Evolutionary conservation across 2,329 filamentous ascomycete species (phyloP), one percentile per base, ranked within the genome.

Genomic region (Sclerotinia borealis): DNA sequence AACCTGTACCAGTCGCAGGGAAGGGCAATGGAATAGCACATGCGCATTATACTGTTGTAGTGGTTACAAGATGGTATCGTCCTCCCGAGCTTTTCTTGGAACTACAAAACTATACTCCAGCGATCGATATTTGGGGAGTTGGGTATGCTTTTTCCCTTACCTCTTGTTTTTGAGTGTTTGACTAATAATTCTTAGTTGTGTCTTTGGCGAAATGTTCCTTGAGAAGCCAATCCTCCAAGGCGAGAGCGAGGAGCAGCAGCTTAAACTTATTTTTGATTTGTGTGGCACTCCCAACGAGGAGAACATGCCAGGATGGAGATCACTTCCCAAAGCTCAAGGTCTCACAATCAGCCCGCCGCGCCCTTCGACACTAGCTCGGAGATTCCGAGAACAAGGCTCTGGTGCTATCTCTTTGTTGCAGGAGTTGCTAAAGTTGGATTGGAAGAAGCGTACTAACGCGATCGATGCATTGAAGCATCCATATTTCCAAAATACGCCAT

Each of bases 71-170:
- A 72, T 99, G 95, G 95, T 99, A 99, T 75, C 84, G 95, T 29
- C 95, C 95, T 39, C 95, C 95, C 0, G 95, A 99, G 81, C 81
- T 99, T 45, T 80, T 99, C 37, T 82, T 99, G 55, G 90, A 93
- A 68, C 81, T 99, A 37, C 88, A 92, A 71, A 86, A 86, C 68
- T 99, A 99, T 77, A 99, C 95, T n/a, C 92, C 93, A 17, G 93
- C 95, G 11, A 97, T 99, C 72, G 95, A 99, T 76, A 86, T 99
- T 78, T 99, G 95, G 95, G 95, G 95, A 70, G 93, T 97, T 69
- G 95, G 93, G 90, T 93, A 81, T 79, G 86, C 75, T 59, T 25
- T 54, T 8, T 9, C 66, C 66, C n/a, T 41, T 19, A 15, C 34
- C 52, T 62, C 67, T 45, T 25, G 50, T 25, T 45, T 13, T 37